These are phyloP conservation scores for Solanum chiquidenum DNA, from an alignment of 257 asterid genomes.

Conservation along the genomic window DNA sequence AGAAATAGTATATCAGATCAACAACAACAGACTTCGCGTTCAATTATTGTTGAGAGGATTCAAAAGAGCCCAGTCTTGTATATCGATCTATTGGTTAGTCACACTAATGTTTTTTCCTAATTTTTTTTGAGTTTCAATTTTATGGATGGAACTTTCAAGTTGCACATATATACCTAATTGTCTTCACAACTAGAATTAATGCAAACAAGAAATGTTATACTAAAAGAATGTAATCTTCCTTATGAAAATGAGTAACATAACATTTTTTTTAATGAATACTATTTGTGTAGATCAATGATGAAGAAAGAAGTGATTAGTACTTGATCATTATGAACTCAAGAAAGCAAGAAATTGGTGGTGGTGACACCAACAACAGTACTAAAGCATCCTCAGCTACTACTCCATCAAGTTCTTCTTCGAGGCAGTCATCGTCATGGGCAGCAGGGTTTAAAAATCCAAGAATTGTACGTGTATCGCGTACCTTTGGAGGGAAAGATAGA, in stretches of 20 bases:
- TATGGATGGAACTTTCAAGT: not conserved
- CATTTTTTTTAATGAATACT: not conserved
- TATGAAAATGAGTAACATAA: not conserved
- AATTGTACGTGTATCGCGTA: constrained; percentile 52
- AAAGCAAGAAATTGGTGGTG: constrained; percentile 34
- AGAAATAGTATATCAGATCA: not conserved
- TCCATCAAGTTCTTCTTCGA: constrained; percentile 24
- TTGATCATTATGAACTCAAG: constrained; percentile 33
- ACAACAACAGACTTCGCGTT: not conserved
- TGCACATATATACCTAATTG: not conserved
- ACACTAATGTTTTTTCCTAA: too few species aligned
- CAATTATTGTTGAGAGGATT: not conserved
- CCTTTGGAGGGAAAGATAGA: constrained; percentile 63
- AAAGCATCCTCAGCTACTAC: constrained; percentile 1
- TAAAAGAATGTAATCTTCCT: too few species aligned
- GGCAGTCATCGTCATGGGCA: constrained; percentile 24
- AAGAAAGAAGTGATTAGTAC: not conserved
- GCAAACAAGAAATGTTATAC: not conserved
- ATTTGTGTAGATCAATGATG: constrained; percentile 24
- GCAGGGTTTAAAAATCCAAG: constrained; percentile 50
- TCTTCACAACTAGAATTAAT: not conserved
- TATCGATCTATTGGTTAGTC: not conserved
- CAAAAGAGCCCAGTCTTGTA: not conserved
- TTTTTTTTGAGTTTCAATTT: not conserved
- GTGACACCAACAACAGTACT: not conserved